Evolutionary conservation across 805 yeast species (phyloP).

Genomic region (Yamadazyma takamatsuzukensis): DNA sequence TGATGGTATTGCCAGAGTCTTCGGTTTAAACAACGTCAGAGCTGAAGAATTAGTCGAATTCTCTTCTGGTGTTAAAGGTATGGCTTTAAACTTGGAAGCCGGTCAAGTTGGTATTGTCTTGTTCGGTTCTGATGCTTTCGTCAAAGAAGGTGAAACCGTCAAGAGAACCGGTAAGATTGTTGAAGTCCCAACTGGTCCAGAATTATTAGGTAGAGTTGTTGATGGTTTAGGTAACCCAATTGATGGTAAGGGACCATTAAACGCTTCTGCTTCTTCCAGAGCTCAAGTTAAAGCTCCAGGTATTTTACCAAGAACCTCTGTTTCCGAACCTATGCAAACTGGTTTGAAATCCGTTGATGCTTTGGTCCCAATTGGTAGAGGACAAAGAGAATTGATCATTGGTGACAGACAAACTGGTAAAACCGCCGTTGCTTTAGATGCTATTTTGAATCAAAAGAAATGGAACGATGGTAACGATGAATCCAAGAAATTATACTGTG

Average conservation of each 20-base stretch:
- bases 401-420: slow-evolving; percentile 99
- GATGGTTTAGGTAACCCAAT: slow-evolving; percentile 99
- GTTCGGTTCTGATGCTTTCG: slow-evolving; percentile 98
- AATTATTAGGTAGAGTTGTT: slow-evolving; percentile 96
- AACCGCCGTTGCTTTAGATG: slow-evolving; percentile 98
- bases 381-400: slow-evolving; percentile 99
- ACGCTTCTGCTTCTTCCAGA: slow-evolving; percentile 78
- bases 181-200: slow-evolving; percentile 98
- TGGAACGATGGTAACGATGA: slow-evolving; percentile 96
- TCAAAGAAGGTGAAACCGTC: slow-evolving; percentile 99
- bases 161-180: slow-evolving; percentile 99
- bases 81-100: slow-evolving; percentile 99
- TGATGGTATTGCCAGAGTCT: slow-evolving; percentile 99
- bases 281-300: slow-evolving; percentile 99
- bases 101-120: slow-evolving; percentile 99
- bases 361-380: slow-evolving; percentile 99
- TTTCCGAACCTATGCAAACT: slow-evolving; percentile 99
- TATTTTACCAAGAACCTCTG: slow-evolving; percentile 98
- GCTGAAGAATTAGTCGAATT: slow-evolving; percentile 99
- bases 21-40: slow-evolving; percentile 98
- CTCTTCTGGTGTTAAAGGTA: slow-evolving; percentile 99
- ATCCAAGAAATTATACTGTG: slow-evolving; percentile 98
- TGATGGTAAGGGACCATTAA: slow-evolving; percentile 99
- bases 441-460: slow-evolving; percentile 98
- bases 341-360: slow-evolving; percentile 99